phyloP scores from a whole-genome alignment of 441 rosid species.

The Syzygium syzygioides region DNA sequence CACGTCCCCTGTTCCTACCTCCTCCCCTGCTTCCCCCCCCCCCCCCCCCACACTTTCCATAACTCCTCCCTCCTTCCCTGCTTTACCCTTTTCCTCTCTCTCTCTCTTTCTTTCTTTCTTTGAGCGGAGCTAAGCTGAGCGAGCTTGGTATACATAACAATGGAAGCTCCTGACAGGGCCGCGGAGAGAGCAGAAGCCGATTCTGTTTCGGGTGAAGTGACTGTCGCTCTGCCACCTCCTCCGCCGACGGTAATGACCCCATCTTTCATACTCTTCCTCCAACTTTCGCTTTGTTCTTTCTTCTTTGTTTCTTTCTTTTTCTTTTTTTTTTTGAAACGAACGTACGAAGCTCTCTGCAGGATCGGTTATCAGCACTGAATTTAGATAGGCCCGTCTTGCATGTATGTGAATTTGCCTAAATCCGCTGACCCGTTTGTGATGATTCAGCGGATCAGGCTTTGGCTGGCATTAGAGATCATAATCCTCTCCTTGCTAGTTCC shows the following conservation, averaged over 20 bases:
- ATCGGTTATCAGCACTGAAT: background rate
- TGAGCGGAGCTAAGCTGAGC: background rate
- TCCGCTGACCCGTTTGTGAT: background rate
- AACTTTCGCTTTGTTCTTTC: background rate
- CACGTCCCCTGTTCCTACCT: background rate
- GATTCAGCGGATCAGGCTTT: background rate
- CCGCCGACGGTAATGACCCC: background rate
- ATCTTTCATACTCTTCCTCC: background rate
- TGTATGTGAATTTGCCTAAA: background rate
- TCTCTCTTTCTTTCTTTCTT: background rate
- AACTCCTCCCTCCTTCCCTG: background rate
- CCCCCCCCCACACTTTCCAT: background rate
- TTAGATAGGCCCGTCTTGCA: background rate
- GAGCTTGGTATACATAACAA: background rate
- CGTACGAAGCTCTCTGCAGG: background rate
- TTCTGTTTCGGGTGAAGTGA: background rate
- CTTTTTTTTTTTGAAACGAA: background rate
- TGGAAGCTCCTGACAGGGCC: background rate
- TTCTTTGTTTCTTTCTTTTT: too few relatives aligned
- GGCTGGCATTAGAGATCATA: background rate
- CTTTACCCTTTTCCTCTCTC: background rate
- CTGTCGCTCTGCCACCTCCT: background rate
- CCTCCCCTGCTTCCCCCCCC: background rate
- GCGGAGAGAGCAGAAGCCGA: background rate
- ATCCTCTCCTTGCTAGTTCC: background rate